Evolutionary conservation across 1,139 yeast genomes (phyloP), one percentile per base, ranked within the genome.

Genomic region (Ogataea hybrid): DNA sequence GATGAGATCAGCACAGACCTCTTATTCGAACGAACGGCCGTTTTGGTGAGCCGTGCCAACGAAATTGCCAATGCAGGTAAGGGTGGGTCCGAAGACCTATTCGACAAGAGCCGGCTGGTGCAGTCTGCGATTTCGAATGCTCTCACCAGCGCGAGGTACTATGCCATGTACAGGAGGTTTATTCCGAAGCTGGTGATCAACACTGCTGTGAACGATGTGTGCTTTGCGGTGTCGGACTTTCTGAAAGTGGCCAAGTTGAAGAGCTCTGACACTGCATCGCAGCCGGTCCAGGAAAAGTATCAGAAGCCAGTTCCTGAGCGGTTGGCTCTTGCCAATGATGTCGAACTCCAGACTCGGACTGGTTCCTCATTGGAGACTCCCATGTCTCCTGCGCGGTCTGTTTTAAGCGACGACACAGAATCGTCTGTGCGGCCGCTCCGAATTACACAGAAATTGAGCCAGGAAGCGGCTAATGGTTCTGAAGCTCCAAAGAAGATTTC

Each of bases 91-190:
- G 71, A 44, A 10, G 44, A 36, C 11, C 37, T 47, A 9, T 28
- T 32, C 7, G 41, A 47, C 15, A 48, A 43, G 28, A 7, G 41
- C 4, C 46, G 53, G 21, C 36, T 51, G 10, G 51, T 62, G n/a
- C 76, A 87, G 44, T 85, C 84, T 38, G 74, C 95, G 0, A 77
- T 86, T 11, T 80, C 89, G 22, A 89, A 84, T 64, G 75, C 84
- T 1, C 78, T 90, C 37, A 81, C 96, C 4, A 77, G 92, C 0
- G 77, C 95, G 0, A 75, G 96, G 56, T 88, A 88, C 59, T 86
- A 71, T 61, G 80, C 87, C 1, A 67, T 80, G 6, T 81, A 85
- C 48, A 69, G 76, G 5, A 74, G 75, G 7, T 58, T 86, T 11
- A 66, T 88, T 41, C 97, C 97, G 1, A 75, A 75, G 43, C 69